Evolutionary conservation across 345 rosid genomes (phyloP).

Genomic region (Excoecaria agallocha): DNA sequence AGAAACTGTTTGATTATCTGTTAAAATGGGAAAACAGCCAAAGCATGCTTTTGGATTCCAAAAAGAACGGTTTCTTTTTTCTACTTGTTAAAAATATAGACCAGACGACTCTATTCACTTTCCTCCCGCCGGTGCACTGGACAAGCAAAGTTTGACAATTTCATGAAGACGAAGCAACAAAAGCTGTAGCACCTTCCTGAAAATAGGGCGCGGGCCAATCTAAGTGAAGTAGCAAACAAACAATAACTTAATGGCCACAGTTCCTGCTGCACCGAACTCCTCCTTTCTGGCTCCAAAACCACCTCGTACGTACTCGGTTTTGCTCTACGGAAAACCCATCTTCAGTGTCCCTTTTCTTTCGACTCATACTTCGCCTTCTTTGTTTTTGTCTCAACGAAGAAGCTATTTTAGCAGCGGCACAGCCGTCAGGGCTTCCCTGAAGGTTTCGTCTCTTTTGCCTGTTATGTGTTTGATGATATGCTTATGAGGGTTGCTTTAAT

Average conservation of each 20-base stretch:
- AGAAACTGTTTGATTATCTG: too few relatives aligned
- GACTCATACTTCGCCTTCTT: conserved; percentile 18
- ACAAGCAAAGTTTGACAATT: neutral
- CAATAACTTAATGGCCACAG: conserved; percentile 32
- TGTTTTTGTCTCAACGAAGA: conserved; percentile 18
- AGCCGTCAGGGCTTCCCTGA: conserved; percentile 38
- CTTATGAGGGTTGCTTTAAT: conserved; percentile 11
- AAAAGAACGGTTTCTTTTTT: too few relatives aligned
- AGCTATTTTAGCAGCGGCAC: conserved; percentile 13
- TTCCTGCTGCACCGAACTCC: conserved; percentile 30
- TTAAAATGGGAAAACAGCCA: too few relatives aligned
- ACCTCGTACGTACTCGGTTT: conserved; percentile 20
- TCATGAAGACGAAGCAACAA: neutral
- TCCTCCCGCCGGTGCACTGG: too few relatives aligned
- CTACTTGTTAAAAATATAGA: too few relatives aligned
- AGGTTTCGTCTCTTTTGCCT: conserved; percentile 39
- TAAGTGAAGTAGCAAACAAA: conserved; percentile 1
- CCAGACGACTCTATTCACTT: too few relatives aligned
- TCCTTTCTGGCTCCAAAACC: conserved; percentile 30
- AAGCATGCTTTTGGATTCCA: too few relatives aligned
- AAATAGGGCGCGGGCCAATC: neutral
- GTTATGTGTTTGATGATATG: conserved; percentile 56
- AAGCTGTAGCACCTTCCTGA: neutral
- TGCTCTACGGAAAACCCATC: conserved; percentile 26
- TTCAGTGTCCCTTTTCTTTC: conserved; percentile 22